Evolutionary conservation across 495 filamentous ascomycete genomes (phyloP).

Genomic region (Hypoxylon lenormandii): DNA sequence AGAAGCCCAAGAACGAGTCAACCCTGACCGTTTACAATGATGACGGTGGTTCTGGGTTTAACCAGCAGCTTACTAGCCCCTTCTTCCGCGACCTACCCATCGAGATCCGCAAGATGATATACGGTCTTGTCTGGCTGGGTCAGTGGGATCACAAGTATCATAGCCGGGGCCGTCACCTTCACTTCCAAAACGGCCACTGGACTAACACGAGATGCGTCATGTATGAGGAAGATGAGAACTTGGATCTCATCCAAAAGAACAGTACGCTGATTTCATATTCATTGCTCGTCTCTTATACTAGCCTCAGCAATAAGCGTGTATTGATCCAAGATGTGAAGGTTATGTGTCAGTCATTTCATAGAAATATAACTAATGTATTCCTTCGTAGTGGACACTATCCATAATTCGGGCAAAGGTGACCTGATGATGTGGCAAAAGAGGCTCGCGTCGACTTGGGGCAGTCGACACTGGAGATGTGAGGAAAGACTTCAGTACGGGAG

Average conservation of each 20-base stretch:
- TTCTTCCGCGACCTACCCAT: constrained; percentile 49
- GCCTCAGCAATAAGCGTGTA: too few relatives aligned
- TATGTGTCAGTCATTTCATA: too few relatives aligned
- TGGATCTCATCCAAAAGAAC: constrained; percentile 47
- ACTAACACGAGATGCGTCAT: constrained; percentile 49
- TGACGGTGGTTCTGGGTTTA: neutral
- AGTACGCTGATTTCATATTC: constrained; percentile 21
- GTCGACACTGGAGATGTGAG: constrained; percentile 50
- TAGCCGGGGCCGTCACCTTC: constrained; percentile 42
- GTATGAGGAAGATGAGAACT: constrained; percentile 47
- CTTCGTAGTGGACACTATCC: constrained; percentile 41
- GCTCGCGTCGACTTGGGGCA: constrained; percentile 50
- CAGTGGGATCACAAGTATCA: constrained; percentile 48
- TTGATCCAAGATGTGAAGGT: too few relatives aligned
- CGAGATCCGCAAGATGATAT: constrained; percentile 53
- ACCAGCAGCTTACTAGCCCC: constrained; percentile 33
- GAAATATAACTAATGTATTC: constrained; percentile 1
- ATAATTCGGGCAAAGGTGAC: constrained; percentile 37
- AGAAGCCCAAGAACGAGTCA: constrained; percentile 21
- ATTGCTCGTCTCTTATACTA: too few relatives aligned
- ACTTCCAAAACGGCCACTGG: constrained; percentile 50
- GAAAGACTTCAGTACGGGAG: constrained; percentile 42
- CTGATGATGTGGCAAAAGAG: constrained; percentile 50
- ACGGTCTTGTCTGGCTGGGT: constrained; percentile 44
- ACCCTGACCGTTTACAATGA: neutral